Base-by-base conservation (phyloP, 768 basidiomycete species). In the Dioszegia hungarica region DNA sequence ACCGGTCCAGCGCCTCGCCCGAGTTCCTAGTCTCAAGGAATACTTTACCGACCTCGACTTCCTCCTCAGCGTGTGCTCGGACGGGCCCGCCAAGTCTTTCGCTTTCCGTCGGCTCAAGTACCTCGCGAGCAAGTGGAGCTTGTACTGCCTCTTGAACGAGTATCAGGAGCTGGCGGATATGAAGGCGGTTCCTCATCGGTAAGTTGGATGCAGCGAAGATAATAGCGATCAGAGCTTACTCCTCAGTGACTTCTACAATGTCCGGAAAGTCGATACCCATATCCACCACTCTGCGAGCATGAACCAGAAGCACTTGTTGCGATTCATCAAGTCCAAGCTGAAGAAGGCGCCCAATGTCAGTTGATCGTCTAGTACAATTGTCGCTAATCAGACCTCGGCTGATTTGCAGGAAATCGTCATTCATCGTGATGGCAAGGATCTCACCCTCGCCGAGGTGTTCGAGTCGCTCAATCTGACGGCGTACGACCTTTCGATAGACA, bases 271-370 rank as follows among this genome's bases (percentile, higher is more conserved):
- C 58, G 95, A 99, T 72, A 99, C 95, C 8, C 95, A 99, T 76
- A 90, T 99, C 27, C 95, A 99, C 69, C 90, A 98, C 74, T 94
- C 94, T 3, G 95, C 93, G 59, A 89, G 90, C 77, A 97, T 98
- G 93, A 99, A 99, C 74, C 95, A 99, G 77, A 99, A 99, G 76
- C 95, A 99, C 78, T 79, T 99, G 19, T 79, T 99, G 12, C 90
- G 95, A 9, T 98, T 99, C 78, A 97, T 99, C 80, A 99, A 99
- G 76, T 85, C 86, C n/a, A 75, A 76, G 56, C 56, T 76, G 64
- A 76, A 70, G 63, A 70, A 66, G 46, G 56, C 53, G 17, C 71
- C 75, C n/a, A 63, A 75, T 59, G 73, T 73, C n/a, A 57, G 56
- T 17, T 39, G n/a, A 5, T 6, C 17, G 36, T 33, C 43, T 14